These are phyloP conservation scores for Meyerozyma sp. DNA, from an alignment of 1,139 yeast species.

Conservation along the genomic window DNA sequence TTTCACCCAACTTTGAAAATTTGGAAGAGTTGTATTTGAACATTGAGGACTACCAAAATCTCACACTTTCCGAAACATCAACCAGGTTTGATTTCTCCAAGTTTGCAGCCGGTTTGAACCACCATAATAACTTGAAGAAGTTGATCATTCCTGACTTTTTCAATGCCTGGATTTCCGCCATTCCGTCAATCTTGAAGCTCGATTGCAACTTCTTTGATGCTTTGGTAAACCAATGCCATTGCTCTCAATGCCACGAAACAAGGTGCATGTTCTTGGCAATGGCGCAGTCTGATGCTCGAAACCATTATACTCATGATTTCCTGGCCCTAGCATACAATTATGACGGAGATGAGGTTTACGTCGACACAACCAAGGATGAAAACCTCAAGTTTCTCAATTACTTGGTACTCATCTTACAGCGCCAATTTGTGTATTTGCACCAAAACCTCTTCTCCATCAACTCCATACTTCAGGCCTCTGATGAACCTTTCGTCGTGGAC, in stretches of 20 bases:
- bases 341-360: not conserved
- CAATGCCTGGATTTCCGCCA: constrained; percentile 17
- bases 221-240: constrained; percentile 17
- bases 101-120: not conserved
- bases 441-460: constrained; percentile 18
- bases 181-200: constrained; percentile 9
- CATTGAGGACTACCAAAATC: constrained; percentile 17
- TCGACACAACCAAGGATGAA: constrained; percentile 5
- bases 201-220: constrained; percentile 11
- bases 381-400: constrained; percentile 16
- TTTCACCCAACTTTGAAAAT: constrained; percentile 10
- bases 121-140: constrained; percentile 7
- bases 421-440: constrained; percentile 14
- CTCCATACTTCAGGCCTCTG: constrained; percentile 16
- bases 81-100: not conserved
- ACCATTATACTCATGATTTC: constrained; percentile 16
- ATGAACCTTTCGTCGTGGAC: constrained; percentile 11
- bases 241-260: constrained; percentile 13
- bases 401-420: constrained; percentile 15
- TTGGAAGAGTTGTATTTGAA: constrained; percentile 16
- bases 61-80: constrained; percentile 5
- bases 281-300: constrained; percentile 13
- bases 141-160: constrained; percentile 22
- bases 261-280: constrained; percentile 12
- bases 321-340: constrained; percentile 4